Percentiles rank a stretch among this genome's conserved stretches.
Conservation (phyloP, 2,329 filamentous ascomycete species). For the Trichoderma lentiforme region DNA sequence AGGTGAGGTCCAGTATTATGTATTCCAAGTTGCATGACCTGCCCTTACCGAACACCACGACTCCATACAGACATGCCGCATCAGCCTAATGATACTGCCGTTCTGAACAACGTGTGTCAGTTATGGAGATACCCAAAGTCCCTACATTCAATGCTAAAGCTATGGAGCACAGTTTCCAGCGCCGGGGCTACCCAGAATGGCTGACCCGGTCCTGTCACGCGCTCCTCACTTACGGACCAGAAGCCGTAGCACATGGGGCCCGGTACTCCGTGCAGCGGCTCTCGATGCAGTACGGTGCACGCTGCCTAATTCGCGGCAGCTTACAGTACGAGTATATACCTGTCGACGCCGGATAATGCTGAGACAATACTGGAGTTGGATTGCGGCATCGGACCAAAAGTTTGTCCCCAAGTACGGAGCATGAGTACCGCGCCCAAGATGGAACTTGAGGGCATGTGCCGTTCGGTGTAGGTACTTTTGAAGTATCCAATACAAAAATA, state of each 20-base stretch:
- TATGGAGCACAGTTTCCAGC: not conserved
- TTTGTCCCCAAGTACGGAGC: not conserved
- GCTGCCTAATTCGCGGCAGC: not conserved
- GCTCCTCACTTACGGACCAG: not conserved
- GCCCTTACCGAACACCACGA: not conserved
- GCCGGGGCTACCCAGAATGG: not conserved
- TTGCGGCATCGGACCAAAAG: conserved; percentile 16
- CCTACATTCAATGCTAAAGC: not conserved
- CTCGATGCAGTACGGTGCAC: not conserved
- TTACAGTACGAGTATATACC: not conserved
- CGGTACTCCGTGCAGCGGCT: not conserved
- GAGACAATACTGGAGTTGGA: conserved; percentile 11
- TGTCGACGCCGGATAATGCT: not conserved
- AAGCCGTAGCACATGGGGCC: not conserved
- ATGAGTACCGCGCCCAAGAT: not conserved
- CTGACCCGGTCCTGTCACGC: conserved; percentile 6
- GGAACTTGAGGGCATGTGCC: no score
- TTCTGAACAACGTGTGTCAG: conserved; percentile 1
- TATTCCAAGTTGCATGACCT: not conserved
- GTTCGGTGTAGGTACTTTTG: not conserved
- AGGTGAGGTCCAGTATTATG: not conserved
- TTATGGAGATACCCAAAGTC: not conserved
- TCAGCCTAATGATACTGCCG: conserved; percentile 2
- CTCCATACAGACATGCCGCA: not conserved
- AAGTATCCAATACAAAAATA: not conserved